These are phyloP conservation scores for Sarocladium strictum DNA, from an alignment of 2,329 filamentous ascomycete species.

Conservation along the genomic window DNA sequence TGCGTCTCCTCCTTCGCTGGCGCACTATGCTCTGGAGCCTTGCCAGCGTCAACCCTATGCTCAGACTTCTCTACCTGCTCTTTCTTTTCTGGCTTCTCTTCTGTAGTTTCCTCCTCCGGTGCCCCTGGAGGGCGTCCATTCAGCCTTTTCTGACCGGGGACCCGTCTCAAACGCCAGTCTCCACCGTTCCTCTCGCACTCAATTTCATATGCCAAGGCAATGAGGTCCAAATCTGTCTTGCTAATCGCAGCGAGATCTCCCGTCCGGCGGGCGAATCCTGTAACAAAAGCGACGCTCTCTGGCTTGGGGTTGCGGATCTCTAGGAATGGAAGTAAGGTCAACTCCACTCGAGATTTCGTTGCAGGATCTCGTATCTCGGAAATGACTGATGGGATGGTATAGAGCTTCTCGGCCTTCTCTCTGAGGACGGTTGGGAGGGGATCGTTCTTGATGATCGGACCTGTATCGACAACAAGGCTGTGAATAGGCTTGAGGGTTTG, in stretches of 20 bases:
- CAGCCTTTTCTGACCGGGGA: constrained; percentile 71
- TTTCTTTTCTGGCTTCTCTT: constrained; percentile 17
- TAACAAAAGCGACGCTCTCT: constrained; percentile 72
- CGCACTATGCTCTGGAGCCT: constrained; percentile 15
- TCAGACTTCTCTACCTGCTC: constrained; percentile 12
- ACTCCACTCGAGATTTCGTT: constrained; percentile 76
- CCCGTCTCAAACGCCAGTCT: constrained; percentile 74
- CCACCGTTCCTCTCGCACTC: constrained; percentile 88
- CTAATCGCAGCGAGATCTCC: constrained; percentile 87
- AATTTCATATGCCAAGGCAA: constrained; percentile 90
- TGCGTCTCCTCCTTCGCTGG: constrained; percentile 14
- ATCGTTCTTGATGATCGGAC: constrained; percentile 89
- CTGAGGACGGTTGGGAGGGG: constrained; percentile 78
- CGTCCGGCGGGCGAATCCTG: constrained; percentile 80
- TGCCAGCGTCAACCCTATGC: not conserved
- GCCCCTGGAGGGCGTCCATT: constrained; percentile 59
- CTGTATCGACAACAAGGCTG: constrained; percentile 82
- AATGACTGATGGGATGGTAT: constrained; percentile 81
- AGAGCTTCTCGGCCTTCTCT: constrained; percentile 66
- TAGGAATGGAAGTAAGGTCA: constrained; percentile 78
- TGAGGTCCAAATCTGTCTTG: constrained; percentile 78
- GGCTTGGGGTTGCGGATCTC: constrained; percentile 68
- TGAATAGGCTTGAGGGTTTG: constrained; percentile 60
- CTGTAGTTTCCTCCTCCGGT: constrained; percentile 28
- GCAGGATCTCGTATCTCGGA: constrained; percentile 82